Percentiles rank a stretch among this genome's conserved stretches.
Conservation (phyloP, 2,329 filamentous ascomycete species). For the Metarhizium humberi region DNA sequence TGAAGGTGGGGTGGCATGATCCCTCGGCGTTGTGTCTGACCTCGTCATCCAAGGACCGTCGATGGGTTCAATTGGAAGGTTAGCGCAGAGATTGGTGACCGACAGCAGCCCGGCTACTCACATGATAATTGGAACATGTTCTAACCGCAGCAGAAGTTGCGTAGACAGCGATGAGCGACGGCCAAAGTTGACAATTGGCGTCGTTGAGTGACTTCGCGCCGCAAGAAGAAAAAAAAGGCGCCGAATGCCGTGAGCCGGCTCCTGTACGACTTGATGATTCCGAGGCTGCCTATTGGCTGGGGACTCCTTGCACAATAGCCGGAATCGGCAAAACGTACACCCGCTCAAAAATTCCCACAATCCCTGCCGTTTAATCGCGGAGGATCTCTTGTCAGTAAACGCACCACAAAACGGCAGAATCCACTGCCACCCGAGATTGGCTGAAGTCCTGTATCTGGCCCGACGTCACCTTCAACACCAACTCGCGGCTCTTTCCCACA, state of each 20-base stretch:
- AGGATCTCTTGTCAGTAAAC: too few species aligned
- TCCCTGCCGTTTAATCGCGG: too few species aligned
- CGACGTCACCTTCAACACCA: neutral
- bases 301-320: neutral
- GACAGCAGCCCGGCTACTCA: conserved; percentile 7
- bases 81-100: neutral
- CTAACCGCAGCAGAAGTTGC: conserved; percentile 1
- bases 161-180: neutral
- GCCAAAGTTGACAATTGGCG: neutral
- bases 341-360: neutral
- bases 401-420: too few species aligned
- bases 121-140: conserved; percentile 12
- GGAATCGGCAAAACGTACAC: conserved; percentile 10
- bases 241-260: neutral
- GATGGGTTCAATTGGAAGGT: conserved; percentile 2
- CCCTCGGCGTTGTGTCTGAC: conserved; percentile 1
- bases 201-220: neutral
- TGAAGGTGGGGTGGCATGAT: conserved; percentile 82
- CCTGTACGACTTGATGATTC: conserved; percentile 7
- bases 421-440: neutral
- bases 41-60: conserved; percentile 3
- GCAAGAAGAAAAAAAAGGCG: conserved; percentile 7
- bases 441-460: neutral
- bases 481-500: neutral
- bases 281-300: conserved; percentile 10